Percentiles rank a stretch among this genome's conserved stretches.
phyloP scores from a whole-genome alignment of 1,284 basidiomycete species.

The Cryptococcus neoformans region DNA sequence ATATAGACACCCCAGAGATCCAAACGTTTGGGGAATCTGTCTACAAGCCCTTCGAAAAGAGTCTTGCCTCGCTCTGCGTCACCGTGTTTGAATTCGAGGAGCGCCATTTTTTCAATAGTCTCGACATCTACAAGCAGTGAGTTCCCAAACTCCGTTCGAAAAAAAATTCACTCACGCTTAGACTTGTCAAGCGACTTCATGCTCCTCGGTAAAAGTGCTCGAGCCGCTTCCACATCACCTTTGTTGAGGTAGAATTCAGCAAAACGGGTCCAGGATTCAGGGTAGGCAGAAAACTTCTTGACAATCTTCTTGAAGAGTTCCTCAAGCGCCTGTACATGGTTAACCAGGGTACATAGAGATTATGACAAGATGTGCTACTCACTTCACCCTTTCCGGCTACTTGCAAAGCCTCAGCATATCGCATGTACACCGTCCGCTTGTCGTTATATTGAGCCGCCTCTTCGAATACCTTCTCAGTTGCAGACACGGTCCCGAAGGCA shows the following conservation, averaged over 20 bases:
- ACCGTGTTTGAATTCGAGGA: constrained; percentile 91
- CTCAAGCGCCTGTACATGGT: constrained; percentile 65
- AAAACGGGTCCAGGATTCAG: constrained; percentile 88
- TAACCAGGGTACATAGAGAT: too few species aligned
- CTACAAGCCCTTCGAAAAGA: constrained; percentile 93
- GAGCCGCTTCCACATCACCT: constrained; percentile 71
- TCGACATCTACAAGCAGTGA: constrained; percentile 67
- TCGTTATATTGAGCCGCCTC: constrained; percentile 90
- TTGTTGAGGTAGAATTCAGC: constrained; percentile 71
- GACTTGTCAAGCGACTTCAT: constrained; percentile 91
- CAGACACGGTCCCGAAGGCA: constrained; percentile 81
- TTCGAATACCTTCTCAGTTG: constrained; percentile 74
- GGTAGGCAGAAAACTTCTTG: constrained; percentile 90
- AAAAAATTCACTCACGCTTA: constrained; percentile 66
- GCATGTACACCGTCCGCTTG: constrained; percentile 81
- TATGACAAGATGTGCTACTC: constrained; percentile 23
- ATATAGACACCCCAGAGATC: constrained; percentile 97
- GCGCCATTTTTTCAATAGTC: constrained; percentile 90
- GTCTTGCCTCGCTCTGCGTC: constrained; percentile 93
- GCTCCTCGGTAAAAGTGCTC: constrained; percentile 82
- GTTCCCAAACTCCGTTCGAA: too few species aligned
- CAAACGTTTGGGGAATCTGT: constrained; percentile 88
- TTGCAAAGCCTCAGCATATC: constrained; percentile 79
- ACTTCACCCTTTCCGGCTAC: constrained; percentile 78
- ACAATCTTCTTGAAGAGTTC: constrained; percentile 77